These are phyloP conservation scores for Epichloe glyceriae DNA, from an alignment of 2,329 filamentous ascomycete genomes.

Conservation along the genomic window DNA sequence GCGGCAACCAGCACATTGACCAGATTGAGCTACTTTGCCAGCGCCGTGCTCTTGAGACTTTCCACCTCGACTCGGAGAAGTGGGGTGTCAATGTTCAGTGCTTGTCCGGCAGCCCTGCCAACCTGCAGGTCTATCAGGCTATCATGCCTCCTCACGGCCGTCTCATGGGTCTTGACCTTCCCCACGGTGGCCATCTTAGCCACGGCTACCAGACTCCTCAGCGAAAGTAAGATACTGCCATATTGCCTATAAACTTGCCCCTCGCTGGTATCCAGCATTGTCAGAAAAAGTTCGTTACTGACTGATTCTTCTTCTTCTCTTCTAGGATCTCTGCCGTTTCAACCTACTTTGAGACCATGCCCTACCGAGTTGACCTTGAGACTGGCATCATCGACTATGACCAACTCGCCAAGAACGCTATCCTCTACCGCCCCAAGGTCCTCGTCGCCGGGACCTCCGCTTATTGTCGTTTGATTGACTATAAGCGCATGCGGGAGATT, in stretches of 20 bases:
- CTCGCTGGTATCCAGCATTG: neutral
- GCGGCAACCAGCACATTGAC: slow-evolving; percentile 98
- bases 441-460: slow-evolving; percentile 94
- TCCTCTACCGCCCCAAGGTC: slow-evolving; percentile 89
- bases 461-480: slow-evolving; percentile 97
- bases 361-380: slow-evolving; percentile 78
- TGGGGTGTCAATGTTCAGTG: slow-evolving; percentile 99
- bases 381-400: slow-evolving; percentile 98
- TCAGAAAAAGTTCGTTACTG: neutral
- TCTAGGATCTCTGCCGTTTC: slow-evolving; percentile 82
- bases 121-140: slow-evolving; percentile 95
- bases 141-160: slow-evolving; percentile 92
- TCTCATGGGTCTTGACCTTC: slow-evolving; percentile 91
- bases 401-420: slow-evolving; percentile 74
- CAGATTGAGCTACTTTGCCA: slow-evolving; percentile 93
- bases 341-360: slow-evolving; percentile 98
- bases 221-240: slow-evolving; percentile 52
- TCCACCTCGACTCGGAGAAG: slow-evolving; percentile 72
- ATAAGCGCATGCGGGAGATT: slow-evolving; percentile 89
- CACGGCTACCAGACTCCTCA: slow-evolving; percentile 96
- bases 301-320: neutral
- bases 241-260: slow-evolving; percentile 6
- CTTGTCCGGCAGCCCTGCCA: slow-evolving; percentile 84
- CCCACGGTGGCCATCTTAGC: slow-evolving; percentile 86
- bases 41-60: slow-evolving; percentile 80